Conservation (phyloP, 805 yeast species). For the Nakazawaea ernobii region DNA sequence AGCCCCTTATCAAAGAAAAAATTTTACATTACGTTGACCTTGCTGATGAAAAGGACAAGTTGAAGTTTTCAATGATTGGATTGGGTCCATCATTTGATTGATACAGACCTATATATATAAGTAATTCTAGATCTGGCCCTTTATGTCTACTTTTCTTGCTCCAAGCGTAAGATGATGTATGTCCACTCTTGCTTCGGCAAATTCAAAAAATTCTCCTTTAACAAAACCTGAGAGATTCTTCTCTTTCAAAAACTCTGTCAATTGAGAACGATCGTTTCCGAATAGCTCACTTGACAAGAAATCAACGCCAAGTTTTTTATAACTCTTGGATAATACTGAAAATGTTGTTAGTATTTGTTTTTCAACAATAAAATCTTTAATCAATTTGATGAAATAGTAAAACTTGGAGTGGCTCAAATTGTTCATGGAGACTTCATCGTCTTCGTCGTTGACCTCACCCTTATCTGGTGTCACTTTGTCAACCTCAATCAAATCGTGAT, state of each 20-base stretch:
- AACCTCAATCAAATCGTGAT: constrained; percentile 32
- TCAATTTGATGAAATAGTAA: constrained; percentile 26
- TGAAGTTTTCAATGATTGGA: constrained; percentile 75
- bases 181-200: constrained; percentile 20
- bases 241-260: constrained; percentile 35
- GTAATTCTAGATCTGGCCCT: constrained; percentile 66
- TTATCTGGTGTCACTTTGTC: constrained; percentile 14
- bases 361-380: constrained; percentile 45
- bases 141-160: constrained; percentile 70
- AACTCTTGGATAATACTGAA: constrained; percentile 49
- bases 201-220: constrained; percentile 19
- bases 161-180: constrained; percentile 20
- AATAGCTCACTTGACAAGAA: constrained; percentile 36
- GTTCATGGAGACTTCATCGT: constrained; percentile 17
- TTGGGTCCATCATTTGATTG: constrained; percentile 49
- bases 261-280: constrained; percentile 26
- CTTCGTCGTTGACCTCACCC: constrained; percentile 19
- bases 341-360: constrained; percentile 56
- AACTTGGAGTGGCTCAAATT: constrained; percentile 14
- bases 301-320: constrained; percentile 36
- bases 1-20: constrained; percentile 42
- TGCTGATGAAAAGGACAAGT: constrained; percentile 52
- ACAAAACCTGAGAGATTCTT: constrained; percentile 30
- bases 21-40: constrained; percentile 63
- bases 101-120: neutral